These are phyloP conservation scores for Ettlia oleoabundans DNA, from an alignment of 139 green algal species.

Conservation along the genomic window DNA sequence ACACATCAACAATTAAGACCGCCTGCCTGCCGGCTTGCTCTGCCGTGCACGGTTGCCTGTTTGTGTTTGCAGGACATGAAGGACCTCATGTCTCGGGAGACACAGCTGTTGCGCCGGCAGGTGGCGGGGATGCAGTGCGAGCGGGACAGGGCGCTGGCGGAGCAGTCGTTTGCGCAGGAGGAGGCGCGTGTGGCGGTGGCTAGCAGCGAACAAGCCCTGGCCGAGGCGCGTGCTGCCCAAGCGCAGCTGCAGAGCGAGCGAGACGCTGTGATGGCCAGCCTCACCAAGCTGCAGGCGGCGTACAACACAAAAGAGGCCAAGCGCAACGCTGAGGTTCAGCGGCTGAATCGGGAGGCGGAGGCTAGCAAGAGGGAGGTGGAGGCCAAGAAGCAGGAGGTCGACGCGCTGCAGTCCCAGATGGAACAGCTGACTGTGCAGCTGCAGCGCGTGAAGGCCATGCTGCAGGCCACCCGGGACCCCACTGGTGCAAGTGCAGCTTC, in stretches of 20 bases:
- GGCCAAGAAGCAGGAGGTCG: background rate
- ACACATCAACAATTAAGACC: too few relatives aligned
- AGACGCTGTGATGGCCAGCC: background rate
- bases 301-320: background rate
- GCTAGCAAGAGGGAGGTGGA: conserved; percentile 3
- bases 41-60: too few relatives aligned
- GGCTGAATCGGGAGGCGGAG: conserved; percentile 5
- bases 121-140: conserved; percentile 1
- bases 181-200: conserved; percentile 5
- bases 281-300: conserved; percentile 17
- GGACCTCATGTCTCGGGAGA: background rate
- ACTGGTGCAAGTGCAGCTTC: background rate
- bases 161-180: background rate
- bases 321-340: conserved; percentile 4
- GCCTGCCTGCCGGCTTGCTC: too few relatives aligned
- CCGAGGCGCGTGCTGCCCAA: background rate
- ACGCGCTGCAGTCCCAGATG: background rate
- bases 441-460: background rate
- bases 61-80: conserved; percentile 16
- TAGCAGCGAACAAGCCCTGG: background rate
- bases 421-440: background rate
- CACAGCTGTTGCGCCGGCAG: background rate
- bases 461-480: background rate
- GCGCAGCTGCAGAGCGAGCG: background rate
- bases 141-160: background rate